Percentiles rank a stretch among this genome's conserved stretches.
phyloP scores from a whole-genome alignment of 2,329 filamentous ascomycete genomes.

The Trichophyton benhamiae region DNA sequence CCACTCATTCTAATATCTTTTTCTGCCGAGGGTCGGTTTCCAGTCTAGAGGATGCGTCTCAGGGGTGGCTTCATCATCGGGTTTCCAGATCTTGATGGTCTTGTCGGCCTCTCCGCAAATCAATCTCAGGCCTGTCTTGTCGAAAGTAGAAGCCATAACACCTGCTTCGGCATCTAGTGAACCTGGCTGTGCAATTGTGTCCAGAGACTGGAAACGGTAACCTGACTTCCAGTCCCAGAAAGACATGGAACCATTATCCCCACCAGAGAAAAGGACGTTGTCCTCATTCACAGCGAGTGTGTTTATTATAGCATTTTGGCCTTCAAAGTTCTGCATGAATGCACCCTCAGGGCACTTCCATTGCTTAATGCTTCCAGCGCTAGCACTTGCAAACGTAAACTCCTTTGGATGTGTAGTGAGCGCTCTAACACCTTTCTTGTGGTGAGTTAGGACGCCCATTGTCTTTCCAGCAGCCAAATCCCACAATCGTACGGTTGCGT shows the following conservation, averaged over 20 bases:
- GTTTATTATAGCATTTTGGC: slow-evolving; percentile 94
- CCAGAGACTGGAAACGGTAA: slow-evolving; percentile 75
- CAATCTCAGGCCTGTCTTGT: slow-evolving; percentile 72
- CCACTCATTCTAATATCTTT: slow-evolving; percentile 52
- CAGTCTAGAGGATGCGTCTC: slow-evolving; percentile 87
- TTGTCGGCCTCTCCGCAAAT: slow-evolving; percentile 96
- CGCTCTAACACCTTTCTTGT: slow-evolving; percentile 91
- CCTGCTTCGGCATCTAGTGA: slow-evolving; percentile 89
- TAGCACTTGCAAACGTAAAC: slow-evolving; percentile 90
- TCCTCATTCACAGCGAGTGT: slow-evolving; percentile 86
- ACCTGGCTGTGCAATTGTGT: slow-evolving; percentile 87
- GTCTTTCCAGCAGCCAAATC: slow-evolving; percentile 92
- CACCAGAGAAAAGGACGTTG: slow-evolving; percentile 88
- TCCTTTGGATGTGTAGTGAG: slow-evolving; percentile 77
- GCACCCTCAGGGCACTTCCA: slow-evolving; percentile 98
- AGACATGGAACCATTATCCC: slow-evolving; percentile 87
- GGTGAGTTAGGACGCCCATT: slow-evolving; percentile 90
- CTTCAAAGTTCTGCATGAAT: slow-evolving; percentile 98
- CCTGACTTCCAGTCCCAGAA: slow-evolving; percentile 99
- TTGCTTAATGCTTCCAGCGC: slow-evolving; percentile 91
- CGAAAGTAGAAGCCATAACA: slow-evolving; percentile 88
- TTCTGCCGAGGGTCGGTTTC: slow-evolving; percentile 67
- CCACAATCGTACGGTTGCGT: slow-evolving; percentile 85
- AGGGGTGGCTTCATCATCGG: slow-evolving; percentile 77
- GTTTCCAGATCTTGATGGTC: slow-evolving; percentile 97